Base-by-base conservation (phyloP, 805 yeast genomes). In the Starmerella stellata region DNA sequence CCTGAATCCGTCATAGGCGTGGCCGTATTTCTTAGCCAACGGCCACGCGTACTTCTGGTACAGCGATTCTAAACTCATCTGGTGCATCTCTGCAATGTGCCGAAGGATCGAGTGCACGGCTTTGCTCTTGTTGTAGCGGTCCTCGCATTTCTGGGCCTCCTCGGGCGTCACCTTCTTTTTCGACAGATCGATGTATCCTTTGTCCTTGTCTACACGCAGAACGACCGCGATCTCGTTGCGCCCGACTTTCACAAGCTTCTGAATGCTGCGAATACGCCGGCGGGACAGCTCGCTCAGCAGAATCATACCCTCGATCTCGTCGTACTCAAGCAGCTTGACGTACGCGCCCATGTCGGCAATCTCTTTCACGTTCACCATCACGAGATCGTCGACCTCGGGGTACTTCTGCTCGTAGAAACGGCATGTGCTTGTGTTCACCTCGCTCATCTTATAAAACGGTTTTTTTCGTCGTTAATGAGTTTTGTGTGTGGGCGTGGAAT, bases 331-430 rank as follows among this genome's bases (percentile, higher is more conserved):
- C 48, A 90, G 69, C 61, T 83, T 87, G 48, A 90, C 65, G 60
- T 90, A 90, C 13, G 98, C 98, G 43, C 98, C 98, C 98, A 90
- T 90, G 62, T 90, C 98, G 50, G 96, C 98, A 52, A 90, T 90
- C 44, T 58, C 63, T 54, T 58, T 58, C 45, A 90, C 98, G 62
- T 90, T 90, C 57, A 90, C 98, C 93, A 90, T 87, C 48, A 90
- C 96, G 51, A 90, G 93, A 60, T 90, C 98, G 52, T 90, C 98
- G 55, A 90, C 93, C 63, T 90, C 98, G 44, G 98, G 98, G 67
- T 75, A 90, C 63, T 85, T 87, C 73, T 85, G 90, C 64, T 87
- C 98, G 61, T 90, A 90, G 64, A 78, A 90, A 66, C 98, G 78
- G 68, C 95, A 85, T 60, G 80, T 76, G 35, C 93, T 75, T 30